Evolutionary conservation across 192 early-diverging fungal genomes (phyloP), one percentile per base, ranked within the genome.

Genomic region (Umbelopsis vinacea): DNA sequence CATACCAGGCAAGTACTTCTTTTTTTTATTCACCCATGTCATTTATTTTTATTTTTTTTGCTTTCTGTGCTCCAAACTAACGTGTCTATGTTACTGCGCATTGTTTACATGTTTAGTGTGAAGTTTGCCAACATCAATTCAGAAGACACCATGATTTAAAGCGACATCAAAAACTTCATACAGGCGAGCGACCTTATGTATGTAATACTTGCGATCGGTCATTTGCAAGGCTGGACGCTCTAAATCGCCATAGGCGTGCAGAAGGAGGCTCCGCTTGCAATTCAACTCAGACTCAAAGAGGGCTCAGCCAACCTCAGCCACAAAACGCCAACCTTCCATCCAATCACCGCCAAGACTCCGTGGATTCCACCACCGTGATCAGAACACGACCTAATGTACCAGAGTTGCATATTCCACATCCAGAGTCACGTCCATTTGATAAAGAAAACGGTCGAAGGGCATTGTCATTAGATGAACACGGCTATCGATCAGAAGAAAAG

Each of bases 121-220:
- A 43, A n/a, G 77, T 78, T 21, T 87, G 86, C 50, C 72, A 75
- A 33, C 73, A 84, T 46, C 80, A 79, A 23, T 87, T 87, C 71
- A 52, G 84, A 57, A 76, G 86, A 2, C 75, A 82, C 11, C 84
- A 87, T 71, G 86, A 87, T 76, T 70, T 87, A 52, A 87, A 85
- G 55, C 66, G 86, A 26, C 86, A 87, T 66, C 69, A 79, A 66
- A 77, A 85, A 54, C 72, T 87, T 29, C 86, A 87, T 71, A 87
- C 86, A 8, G 86, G 86, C 14, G 86, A 87, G 70, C 78, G 80
- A 57, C 86, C 86, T 3, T 85, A 84, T 71, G 75, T 72, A 23
- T 87, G 86, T 53, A 46, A 69, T 21, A 50, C 55, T 23, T 80
- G 79, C 52, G 37, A 76, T n/a, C 73, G 86, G 68, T 78, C 75